Evolutionary conservation across 768 basidiomycete genomes (phyloP).

Genomic region (Tricholoma sp.): DNA sequence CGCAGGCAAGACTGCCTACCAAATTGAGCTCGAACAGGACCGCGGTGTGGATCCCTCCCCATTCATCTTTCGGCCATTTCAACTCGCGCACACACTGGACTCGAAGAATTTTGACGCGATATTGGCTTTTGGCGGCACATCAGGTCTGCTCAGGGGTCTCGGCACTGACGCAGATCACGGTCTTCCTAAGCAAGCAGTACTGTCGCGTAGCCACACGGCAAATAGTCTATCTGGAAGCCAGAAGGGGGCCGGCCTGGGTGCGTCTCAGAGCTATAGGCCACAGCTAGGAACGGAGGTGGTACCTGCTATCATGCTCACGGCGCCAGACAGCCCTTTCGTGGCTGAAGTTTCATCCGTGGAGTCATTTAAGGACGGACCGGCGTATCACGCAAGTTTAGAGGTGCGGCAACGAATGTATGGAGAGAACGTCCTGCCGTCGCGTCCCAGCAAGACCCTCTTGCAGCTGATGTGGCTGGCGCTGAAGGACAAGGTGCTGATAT

Average conservation of each 20-base stretch:
- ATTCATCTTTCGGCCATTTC: constrained; percentile 67
- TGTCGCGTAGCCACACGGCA: constrained; percentile 11
- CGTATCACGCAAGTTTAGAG: constrained; percentile 45
- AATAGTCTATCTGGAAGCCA: constrained; percentile 3
- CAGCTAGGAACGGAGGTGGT: constrained; percentile 13
- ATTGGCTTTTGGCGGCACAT: constrained; percentile 62
- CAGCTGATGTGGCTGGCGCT: constrained; percentile 81
- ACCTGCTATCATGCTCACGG: constrained; percentile 32
- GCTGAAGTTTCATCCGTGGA: neutral
- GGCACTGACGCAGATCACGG: constrained; percentile 60
- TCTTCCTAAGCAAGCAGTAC: constrained; percentile 22
- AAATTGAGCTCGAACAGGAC: constrained; percentile 34
- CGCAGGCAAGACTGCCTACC: constrained; percentile 23
- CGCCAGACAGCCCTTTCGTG: constrained; percentile 4
- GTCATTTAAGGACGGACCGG: constrained; percentile 12
- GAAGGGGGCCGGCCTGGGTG: constrained; percentile 19
- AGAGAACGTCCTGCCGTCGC: constrained; percentile 64
- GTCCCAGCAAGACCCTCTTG: constrained; percentile 65
- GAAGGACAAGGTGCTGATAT: constrained; percentile 86
- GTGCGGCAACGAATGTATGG: constrained; percentile 70
- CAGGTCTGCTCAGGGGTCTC: constrained; percentile 63
- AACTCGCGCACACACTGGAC: constrained; percentile 83
- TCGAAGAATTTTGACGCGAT: constrained; percentile 76
- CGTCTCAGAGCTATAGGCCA: constrained; percentile 21
- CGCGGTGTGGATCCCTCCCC: constrained; percentile 54